Evolutionary conservation across 768 basidiomycete genomes (phyloP).

Genomic region (Lactarius indigo): DNA sequence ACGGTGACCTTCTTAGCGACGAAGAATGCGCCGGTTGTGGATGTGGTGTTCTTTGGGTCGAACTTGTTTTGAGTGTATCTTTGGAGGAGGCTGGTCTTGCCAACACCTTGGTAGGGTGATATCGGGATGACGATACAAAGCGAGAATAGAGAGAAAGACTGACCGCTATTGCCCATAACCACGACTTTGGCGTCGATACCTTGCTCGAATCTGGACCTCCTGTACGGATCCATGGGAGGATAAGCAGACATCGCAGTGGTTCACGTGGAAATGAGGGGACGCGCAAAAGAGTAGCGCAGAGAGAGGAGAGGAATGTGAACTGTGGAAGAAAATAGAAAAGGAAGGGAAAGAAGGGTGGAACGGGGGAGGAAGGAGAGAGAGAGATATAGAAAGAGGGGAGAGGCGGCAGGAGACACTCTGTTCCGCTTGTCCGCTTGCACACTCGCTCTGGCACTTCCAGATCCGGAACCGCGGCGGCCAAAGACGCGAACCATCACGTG

Average conservation of each 20-base stretch:
- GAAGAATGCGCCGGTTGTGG: conserved; percentile 91
- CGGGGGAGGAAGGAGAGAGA: conserved; percentile 29
- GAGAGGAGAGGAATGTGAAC: conserved; percentile 29
- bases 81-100: conserved; percentile 88
- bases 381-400: conserved; percentile 26
- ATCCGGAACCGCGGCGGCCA: neutral
- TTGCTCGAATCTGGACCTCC: conserved; percentile 67
- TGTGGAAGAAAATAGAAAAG: conserved; percentile 29
- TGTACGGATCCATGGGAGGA: conserved; percentile 61
- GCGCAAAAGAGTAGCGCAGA: conserved; percentile 44
- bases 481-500: neutral
- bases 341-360: neutral
- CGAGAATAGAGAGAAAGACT: conserved; percentile 28
- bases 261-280: conserved; percentile 25
- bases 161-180: conserved; percentile 81
- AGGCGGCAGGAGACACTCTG: neutral
- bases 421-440: neutral
- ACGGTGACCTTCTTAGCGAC: conserved; percentile 89
- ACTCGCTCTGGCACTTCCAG: neutral
- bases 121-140: neutral
- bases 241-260: conserved; percentile 51
- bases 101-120: conserved; percentile 56
- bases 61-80: conserved; percentile 91
- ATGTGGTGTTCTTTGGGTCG: conserved; percentile 82
- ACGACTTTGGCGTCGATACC: conserved; percentile 95